Base-by-base conservation (phyloP, 1,139 yeast species). In the Scheffersomyces parashehatae region DNA sequence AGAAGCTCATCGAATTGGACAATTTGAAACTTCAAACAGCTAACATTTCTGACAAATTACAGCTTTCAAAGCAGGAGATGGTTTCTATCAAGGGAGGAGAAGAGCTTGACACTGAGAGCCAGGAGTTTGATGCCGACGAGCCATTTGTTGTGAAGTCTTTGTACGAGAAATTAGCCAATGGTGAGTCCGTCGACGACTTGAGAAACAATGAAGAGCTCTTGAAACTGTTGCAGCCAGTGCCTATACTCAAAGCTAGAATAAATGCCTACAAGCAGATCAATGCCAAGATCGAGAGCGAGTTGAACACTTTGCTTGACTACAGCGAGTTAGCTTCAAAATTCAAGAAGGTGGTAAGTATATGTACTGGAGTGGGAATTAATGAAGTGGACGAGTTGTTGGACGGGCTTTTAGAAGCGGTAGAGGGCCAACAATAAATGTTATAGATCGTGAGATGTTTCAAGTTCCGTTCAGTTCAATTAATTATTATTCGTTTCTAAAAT, bases 331-430 rank as follows among this genome's bases (percentile, higher is more conserved):
- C 95, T 48, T 76, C 82, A 30, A 91, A 91, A 62, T 93, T 90
- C 68, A 83, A 95, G 57, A 79, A 88, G 55, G 97, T 93, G 16
- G 93, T 93, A 33, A 84, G 97, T 36, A 74, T 89, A 44, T 91
- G 98, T 68, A 87, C 97, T 3, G 93, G 95, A 15, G 95, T 90
- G 24, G 88, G 83, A 37, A 64, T 73, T 35, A 67, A 70, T 52
- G 85, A 85, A 53, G 96, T 91, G 35, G 99, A 93, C 61, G 81
- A 79, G 46, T 75, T 93, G 55, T 75, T 93, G 45, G 95, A 87
- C 52, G 96, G 95, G 4, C 75, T 93, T 41, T 79, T 93, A 28
- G 89, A 86, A 59, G 97, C 97, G 11, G 97, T 93, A 4, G 96
- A 90, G 50, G 85, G 89, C 47, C 86, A 53, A 35, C 54, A 51